Conservation (phyloP, 2,329 filamentous ascomycete species). For the Fusarium sp. region DNA sequence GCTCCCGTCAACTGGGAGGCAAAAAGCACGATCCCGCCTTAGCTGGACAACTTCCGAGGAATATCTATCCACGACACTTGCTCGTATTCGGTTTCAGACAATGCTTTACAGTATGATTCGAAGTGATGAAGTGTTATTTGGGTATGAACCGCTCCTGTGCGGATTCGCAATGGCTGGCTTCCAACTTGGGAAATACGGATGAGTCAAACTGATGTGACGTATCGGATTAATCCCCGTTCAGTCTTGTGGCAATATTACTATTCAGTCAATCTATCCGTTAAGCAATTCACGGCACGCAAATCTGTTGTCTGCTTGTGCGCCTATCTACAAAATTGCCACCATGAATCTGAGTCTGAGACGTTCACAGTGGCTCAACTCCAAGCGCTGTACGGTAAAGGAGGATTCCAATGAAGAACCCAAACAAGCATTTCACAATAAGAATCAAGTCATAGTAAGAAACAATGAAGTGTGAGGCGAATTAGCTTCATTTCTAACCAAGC, state of each 20-base stretch:
- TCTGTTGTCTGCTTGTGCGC: constrained; percentile 1
- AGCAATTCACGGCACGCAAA: background rate
- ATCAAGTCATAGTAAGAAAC: background rate
- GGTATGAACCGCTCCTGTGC: background rate
- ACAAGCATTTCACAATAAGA: too few relatives aligned
- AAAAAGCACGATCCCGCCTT: background rate
- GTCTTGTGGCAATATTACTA: background rate
- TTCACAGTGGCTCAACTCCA: background rate
- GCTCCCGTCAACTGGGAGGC: background rate
- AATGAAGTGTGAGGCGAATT: constrained; percentile 32
- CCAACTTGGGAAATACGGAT: background rate
- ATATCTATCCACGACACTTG: background rate
- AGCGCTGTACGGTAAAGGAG: background rate
- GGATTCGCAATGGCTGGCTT: background rate
- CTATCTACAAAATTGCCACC: constrained; percentile 8
- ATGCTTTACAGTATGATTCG: background rate
- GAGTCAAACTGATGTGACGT: background rate
- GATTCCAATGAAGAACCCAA: background rate
- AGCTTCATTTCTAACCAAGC: constrained; percentile 52
- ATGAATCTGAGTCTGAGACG: background rate
- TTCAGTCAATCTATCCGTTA: background rate
- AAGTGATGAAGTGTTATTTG: background rate
- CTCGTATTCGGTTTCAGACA: background rate
- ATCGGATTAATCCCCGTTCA: background rate
- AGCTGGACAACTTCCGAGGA: background rate